phyloP scores from a whole-genome alignment of 2,329 filamentous ascomycete species.

The Colletotrichum euphorbiae region DNA sequence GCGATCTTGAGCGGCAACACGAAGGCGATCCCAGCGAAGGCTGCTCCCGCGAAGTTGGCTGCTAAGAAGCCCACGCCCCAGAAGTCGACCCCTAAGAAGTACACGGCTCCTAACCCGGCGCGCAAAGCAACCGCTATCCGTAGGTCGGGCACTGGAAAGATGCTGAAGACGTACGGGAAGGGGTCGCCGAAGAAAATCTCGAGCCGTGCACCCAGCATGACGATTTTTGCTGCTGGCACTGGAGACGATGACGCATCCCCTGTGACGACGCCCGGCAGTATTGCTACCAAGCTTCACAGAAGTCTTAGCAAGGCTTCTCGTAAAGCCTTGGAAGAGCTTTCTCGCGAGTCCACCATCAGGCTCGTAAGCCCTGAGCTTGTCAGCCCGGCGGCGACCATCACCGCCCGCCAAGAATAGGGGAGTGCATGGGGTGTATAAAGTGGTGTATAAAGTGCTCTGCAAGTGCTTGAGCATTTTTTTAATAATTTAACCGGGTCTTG shows the following conservation, averaged over 20 bases:
- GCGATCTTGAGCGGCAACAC: constrained; percentile 39
- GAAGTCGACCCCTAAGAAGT: constrained; percentile 35
- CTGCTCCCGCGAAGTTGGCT: constrained; percentile 12
- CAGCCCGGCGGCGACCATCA: constrained; percentile 35
- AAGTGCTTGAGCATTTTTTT: not conserved
- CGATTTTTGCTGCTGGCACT: constrained; percentile 36
- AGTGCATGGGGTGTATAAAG: constrained; percentile 6
- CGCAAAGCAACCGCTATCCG: constrained; percentile 38
- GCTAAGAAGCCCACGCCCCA: constrained; percentile 25
- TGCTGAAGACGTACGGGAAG: constrained; percentile 40
- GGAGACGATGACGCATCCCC: constrained; percentile 5
- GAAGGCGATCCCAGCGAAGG: constrained; percentile 36
- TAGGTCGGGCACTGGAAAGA: constrained; percentile 39
- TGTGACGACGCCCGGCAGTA: constrained; percentile 13
- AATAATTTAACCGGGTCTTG: constrained; percentile 21
- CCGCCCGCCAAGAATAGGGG: constrained; percentile 28
- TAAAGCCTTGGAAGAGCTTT: constrained; percentile 39
- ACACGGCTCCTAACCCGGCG: constrained; percentile 34
- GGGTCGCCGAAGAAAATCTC: constrained; percentile 33
- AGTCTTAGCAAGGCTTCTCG: constrained; percentile 40
- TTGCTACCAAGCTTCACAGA: constrained; percentile 21
- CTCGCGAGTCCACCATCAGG: constrained; percentile 34
- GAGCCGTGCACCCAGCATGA: constrained; percentile 36
- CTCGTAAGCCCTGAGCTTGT: constrained; percentile 38
- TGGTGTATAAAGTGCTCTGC: not conserved